Percentiles rank a stretch among this genome's conserved stretches.
phyloP scores from a whole-genome alignment of 495 filamentous ascomycete genomes.

The Friedmanniomyces endolithicus region DNA sequence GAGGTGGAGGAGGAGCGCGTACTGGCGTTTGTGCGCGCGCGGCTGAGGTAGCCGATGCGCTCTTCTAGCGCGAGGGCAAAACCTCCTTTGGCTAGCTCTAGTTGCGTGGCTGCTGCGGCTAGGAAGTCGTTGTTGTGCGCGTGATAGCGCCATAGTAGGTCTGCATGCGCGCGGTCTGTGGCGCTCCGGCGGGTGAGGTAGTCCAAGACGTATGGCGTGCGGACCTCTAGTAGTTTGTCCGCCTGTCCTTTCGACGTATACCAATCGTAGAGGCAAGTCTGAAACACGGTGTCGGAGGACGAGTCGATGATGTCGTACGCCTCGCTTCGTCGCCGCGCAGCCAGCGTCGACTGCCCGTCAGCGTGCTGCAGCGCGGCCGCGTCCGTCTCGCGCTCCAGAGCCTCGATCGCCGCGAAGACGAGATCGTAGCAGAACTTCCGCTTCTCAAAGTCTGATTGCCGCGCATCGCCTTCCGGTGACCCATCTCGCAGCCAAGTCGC shows the following conservation, averaged over 20 bases:
- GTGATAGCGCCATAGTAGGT: constrained; percentile 88
- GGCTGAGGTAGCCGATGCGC: constrained; percentile 77
- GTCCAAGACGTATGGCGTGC: constrained; percentile 71
- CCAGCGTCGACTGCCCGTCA: constrained; percentile 63
- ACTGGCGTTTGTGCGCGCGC: constrained; percentile 75
- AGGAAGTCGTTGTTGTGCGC: constrained; percentile 65
- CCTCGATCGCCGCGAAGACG: constrained; percentile 60
- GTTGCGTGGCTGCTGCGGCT: constrained; percentile 75
- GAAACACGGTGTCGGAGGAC: constrained; percentile 81
- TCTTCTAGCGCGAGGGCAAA: constrained; percentile 62
- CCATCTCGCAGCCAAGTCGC: constrained; percentile 62
- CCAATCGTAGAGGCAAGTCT: constrained; percentile 94
- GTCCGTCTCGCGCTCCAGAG: constrained; percentile 60
- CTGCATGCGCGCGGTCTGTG: constrained; percentile 59
- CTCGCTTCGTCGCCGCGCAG: constrained; percentile 67
- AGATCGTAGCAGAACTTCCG: constrained; percentile 73
- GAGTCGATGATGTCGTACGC: constrained; percentile 76
- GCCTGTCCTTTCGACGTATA: constrained; percentile 71
- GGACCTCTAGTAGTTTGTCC: constrained; percentile 69
- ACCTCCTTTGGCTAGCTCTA: constrained; percentile 65
- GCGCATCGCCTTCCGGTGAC: constrained; percentile 49
- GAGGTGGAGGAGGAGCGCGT: constrained; percentile 37
- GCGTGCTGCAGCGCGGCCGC: constrained; percentile 52
- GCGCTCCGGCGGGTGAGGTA: constrained; percentile 66
- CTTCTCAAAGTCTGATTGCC: constrained; percentile 50